These are phyloP conservation scores for Vigna radiata DNA, from an alignment of 306 rosid species.

Conservation along the genomic window DNA sequence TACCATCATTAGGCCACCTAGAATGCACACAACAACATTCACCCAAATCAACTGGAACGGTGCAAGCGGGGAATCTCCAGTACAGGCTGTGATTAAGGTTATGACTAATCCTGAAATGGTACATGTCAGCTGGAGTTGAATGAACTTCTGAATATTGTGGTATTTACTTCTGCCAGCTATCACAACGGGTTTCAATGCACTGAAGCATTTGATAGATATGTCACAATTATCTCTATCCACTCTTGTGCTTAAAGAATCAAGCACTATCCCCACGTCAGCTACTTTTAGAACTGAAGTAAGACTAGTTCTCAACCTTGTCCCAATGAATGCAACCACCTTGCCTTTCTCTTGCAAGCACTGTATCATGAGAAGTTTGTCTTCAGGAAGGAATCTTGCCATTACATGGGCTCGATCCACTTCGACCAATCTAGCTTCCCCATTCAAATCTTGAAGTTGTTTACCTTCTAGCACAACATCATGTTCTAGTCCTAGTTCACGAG, in stretches of 20 bases:
- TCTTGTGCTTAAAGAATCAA: conserved; percentile 14
- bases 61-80: conserved; percentile 68
- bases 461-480: conserved; percentile 42
- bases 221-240: conserved; percentile 43
- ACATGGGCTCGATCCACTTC: conserved; percentile 41
- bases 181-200: conserved; percentile 43
- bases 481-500: conserved; percentile 52
- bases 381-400: conserved; percentile 54
- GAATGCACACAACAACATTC: conserved; percentile 50
- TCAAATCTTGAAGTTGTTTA: conserved; percentile 37
- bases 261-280: conserved; percentile 63
- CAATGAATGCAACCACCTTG: conserved; percentile 60
- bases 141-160: conserved; percentile 65
- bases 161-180: conserved; percentile 50
- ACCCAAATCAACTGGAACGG: conserved; percentile 63
- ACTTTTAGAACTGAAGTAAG: conserved; percentile 48
- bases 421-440: conserved; percentile 2
- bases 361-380: conserved; percentile 59
- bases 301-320: conserved; percentile 49
- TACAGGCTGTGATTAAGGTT: conserved; percentile 46
- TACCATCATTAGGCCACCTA: conserved; percentile 65
- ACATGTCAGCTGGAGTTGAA: conserved; percentile 58
- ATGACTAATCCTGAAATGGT: conserved; percentile 55
- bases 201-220: conserved; percentile 32
- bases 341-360: conserved; percentile 45